Conservation (phyloP, 805 yeast genomes). For the Torulaspora indica region DNA sequence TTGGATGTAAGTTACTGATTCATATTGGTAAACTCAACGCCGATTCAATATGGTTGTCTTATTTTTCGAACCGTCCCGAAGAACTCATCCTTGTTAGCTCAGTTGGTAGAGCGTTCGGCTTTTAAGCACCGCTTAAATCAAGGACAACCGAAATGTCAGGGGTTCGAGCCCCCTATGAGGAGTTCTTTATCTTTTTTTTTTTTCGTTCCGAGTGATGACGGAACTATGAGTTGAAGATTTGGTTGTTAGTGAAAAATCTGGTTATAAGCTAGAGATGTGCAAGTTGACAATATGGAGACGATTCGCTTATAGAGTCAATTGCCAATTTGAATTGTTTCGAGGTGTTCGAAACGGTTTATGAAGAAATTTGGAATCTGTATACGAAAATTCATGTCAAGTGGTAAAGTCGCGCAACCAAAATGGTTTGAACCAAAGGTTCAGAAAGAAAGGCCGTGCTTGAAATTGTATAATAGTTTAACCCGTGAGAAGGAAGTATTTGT, state of each 20-base stretch:
- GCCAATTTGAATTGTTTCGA: not conserved
- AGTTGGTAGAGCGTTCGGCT: slow-evolving; percentile 70
- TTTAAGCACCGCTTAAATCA: slow-evolving; percentile 41
- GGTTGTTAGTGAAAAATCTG: not conserved
- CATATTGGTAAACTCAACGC: not conserved
- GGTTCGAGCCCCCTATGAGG: slow-evolving; percentile 51
- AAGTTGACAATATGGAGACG: too few species aligned
- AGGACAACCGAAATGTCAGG: slow-evolving; percentile 46
- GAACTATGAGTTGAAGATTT: not conserved
- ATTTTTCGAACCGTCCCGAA: not conserved
- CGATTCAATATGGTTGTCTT: too few species aligned
- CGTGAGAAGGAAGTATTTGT: slow-evolving; percentile 71
- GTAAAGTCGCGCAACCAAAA: slow-evolving; percentile 45
- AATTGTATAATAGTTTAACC: slow-evolving; percentile 78
- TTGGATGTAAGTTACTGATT: too few species aligned
- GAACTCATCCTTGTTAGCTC: slow-evolving; percentile 53
- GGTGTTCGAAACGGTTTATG: slow-evolving; percentile 7
- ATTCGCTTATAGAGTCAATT: not conserved
- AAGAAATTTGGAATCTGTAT: slow-evolving; percentile 1
- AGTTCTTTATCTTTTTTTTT: slow-evolving; percentile 24
- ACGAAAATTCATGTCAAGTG: slow-evolving; percentile 12
- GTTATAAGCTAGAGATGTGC: too few species aligned
- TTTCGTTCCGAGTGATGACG: not conserved
- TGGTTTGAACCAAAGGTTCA: slow-evolving; percentile 43
- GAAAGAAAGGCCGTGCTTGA: slow-evolving; percentile 43